Evolutionary conservation across 768 basidiomycete species (phyloP).

Genomic region (Saitozyma podzolica): DNA sequence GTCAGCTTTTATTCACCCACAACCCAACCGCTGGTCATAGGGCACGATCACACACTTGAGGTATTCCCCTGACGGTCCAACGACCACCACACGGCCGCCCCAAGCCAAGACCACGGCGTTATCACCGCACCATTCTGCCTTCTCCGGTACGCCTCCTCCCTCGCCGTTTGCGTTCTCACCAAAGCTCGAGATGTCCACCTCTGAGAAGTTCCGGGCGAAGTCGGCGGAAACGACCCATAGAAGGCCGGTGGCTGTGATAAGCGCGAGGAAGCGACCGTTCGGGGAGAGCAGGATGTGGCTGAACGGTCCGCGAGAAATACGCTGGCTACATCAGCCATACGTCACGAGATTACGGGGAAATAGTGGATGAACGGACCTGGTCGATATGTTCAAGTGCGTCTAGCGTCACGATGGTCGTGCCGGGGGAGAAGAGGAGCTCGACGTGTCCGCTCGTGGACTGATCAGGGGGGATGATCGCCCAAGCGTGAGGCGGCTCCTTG

Average conservation of each 20-base stretch:
- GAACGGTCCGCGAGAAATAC: conserved; percentile 84
- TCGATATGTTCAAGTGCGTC: conserved; percentile 88
- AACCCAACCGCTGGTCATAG: background rate
- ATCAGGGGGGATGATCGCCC: conserved; percentile 88
- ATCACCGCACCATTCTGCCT: conserved; percentile 93
- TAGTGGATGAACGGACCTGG: conserved; percentile 54
- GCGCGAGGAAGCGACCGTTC: conserved; percentile 85
- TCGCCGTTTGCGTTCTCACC: conserved; percentile 17
- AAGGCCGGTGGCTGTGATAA: conserved; percentile 66
- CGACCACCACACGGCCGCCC: conserved; percentile 72
- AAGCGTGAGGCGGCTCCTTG: conserved; percentile 75
- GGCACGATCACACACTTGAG: conserved; percentile 63
- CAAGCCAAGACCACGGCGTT: conserved; percentile 89
- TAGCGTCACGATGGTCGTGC: conserved; percentile 74
- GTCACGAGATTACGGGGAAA: background rate
- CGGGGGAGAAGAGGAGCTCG: conserved; percentile 81
- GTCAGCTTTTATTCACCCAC: no score
- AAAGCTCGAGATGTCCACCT: conserved; percentile 62
- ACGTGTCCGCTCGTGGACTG: conserved; percentile 84
- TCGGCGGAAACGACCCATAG: conserved; percentile 95
- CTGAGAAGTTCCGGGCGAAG: conserved; percentile 83
- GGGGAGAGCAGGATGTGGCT: conserved; percentile 83
- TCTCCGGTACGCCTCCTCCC: conserved; percentile 54
- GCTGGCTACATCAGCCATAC: conserved; percentile 53
- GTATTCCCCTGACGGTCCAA: conserved; percentile 89